A percentile compares a stretch with the other conserved stretches of the same genome.
Evolutionary conservation across 202 grass and related monocot species (phyloP).

Genomic region (Zizania palustris): DNA sequence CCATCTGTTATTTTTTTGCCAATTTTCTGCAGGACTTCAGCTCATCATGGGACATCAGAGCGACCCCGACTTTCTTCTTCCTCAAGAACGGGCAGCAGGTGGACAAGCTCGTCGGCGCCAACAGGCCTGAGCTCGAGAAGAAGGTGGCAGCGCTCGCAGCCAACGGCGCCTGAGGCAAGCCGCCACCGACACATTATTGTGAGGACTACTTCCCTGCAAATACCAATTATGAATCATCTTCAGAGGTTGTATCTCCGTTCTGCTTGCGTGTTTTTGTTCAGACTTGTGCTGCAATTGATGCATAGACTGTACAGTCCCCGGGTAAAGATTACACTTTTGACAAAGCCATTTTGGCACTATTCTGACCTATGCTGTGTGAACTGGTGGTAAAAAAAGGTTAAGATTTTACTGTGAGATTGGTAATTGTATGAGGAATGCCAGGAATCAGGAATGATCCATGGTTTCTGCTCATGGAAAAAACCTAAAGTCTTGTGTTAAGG

Average conservation of each 20-base stretch:
- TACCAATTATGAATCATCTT: background rate
- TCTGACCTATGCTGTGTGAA: background rate
- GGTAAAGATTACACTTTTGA: background rate
- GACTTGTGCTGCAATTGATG: background rate
- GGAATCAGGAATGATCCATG: background rate
- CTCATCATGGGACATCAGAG: constrained; percentile 69
- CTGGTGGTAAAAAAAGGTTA: no score
- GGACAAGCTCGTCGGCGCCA: constrained; percentile 80
- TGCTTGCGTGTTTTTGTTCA: background rate
- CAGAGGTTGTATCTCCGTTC: background rate
- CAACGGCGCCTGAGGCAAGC: constrained; percentile 3
- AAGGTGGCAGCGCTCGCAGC: constrained; percentile 46
- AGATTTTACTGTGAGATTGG: background rate
- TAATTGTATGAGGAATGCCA: background rate
- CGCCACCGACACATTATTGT: background rate
- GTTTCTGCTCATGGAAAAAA: no score
- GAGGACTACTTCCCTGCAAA: background rate
- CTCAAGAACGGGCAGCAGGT: constrained; percentile 68
- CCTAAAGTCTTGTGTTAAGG: no score
- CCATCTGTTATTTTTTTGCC: background rate
- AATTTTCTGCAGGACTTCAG: constrained; percentile 60
- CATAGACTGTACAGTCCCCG: background rate
- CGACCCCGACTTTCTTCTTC: constrained; percentile 80
- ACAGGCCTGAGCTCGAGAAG: constrained; percentile 73
- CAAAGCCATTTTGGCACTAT: background rate